Base-by-base conservation (phyloP, 192 early-diverging fungal genomes). In the Coemansia biformis region DNA sequence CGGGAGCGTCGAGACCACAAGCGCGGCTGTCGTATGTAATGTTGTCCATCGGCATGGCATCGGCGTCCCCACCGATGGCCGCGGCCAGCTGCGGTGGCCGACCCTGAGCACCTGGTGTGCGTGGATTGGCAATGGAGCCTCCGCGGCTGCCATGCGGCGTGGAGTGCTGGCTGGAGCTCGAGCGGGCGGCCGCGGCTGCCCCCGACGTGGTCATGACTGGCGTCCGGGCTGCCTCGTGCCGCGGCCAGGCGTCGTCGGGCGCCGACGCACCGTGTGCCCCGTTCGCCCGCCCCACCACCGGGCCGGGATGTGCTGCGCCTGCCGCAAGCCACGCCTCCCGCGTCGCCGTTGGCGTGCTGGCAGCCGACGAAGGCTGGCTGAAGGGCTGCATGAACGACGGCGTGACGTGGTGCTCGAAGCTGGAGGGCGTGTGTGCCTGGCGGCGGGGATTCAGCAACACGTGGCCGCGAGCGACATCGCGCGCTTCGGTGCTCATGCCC, bases 311-410 rank as follows among this genome's bases (percentile, higher is more conserved):
- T n/a, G n/a, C n/a, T n/a, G 23, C n/a, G 23, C 16, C 39, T 16
- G 24, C 15, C 1, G 24, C 23, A 21, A 17, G 22, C 59, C 54
- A 56, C 30, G 36, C 36, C 9, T 64, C 68, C 10, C 51, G 68
- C 18, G 46, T 34, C 19, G 60, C 38, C 14, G 57, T 50, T 1
- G 69, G 62, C 18, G 61, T 72, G 18, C 51, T 62, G 0, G 29
- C 47, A 17, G 35, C 53, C 3, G 61, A 65, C 0, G 69, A 11
- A 1, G 69, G 53, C 46, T 61, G 69, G 52, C 69, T 72, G 23
- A 72, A 72, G 14, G 69, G 69, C 49, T 64, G 61, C 43, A 72
- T 53, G 50, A 72, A 72, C 15, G 69, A 51, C 29, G 69, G 69
- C 2, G 58, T 57, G 12, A 72, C 38, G n/a, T 71, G 59, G 4